Evolutionary conservation across 2,329 filamentous ascomycete species (phyloP).

Genomic region (Keithomyces neogunnii): DNA sequence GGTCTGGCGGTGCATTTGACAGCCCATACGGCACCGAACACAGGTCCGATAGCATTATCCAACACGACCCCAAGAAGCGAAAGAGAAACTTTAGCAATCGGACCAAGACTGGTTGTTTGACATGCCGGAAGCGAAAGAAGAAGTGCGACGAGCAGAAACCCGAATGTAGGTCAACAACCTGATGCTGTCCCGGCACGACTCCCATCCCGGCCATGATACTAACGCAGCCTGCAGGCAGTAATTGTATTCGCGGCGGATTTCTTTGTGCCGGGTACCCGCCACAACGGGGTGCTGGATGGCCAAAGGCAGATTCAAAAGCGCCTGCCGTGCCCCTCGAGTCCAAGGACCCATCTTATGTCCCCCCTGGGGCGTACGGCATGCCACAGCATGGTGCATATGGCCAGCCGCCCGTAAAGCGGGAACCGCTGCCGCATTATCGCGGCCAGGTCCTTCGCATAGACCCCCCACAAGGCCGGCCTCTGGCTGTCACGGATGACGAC

Average conservation of each 20-base stretch:
- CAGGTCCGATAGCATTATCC: slow-evolving; percentile 39
- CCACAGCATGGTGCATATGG: slow-evolving; percentile 36
- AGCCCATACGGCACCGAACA: slow-evolving; percentile 38
- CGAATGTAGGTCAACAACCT: slow-evolving; percentile 57
- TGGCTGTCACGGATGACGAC: slow-evolving; percentile 46
- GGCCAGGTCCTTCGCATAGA: slow-evolving; percentile 55
- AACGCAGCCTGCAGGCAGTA: slow-evolving; percentile 52
- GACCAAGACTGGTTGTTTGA: slow-evolving; percentile 92
- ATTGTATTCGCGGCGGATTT: slow-evolving; percentile 86
- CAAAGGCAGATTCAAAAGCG: slow-evolving; percentile 65
- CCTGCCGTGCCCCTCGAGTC: slow-evolving; percentile 70
- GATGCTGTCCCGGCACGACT: background rate
- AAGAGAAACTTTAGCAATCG: slow-evolving; percentile 87
- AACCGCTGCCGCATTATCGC: slow-evolving; percentile 51
- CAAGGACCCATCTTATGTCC: slow-evolving; percentile 62
- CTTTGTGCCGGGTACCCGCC: slow-evolving; percentile 86
- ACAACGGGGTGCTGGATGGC: slow-evolving; percentile 62
- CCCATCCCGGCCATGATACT: background rate
- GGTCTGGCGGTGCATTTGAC: slow-evolving; percentile 29
- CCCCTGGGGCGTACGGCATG: slow-evolving; percentile 55
- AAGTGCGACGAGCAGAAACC: slow-evolving; percentile 95
- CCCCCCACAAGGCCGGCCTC: slow-evolving; percentile 49
- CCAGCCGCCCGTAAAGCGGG: slow-evolving; percentile 39
- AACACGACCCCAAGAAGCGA: slow-evolving; percentile 58
- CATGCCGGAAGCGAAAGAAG: slow-evolving; percentile 88